Evolutionary conservation across 371 early-diverging fungal genomes (phyloP).

Genomic region (Mortierella sp.): DNA sequence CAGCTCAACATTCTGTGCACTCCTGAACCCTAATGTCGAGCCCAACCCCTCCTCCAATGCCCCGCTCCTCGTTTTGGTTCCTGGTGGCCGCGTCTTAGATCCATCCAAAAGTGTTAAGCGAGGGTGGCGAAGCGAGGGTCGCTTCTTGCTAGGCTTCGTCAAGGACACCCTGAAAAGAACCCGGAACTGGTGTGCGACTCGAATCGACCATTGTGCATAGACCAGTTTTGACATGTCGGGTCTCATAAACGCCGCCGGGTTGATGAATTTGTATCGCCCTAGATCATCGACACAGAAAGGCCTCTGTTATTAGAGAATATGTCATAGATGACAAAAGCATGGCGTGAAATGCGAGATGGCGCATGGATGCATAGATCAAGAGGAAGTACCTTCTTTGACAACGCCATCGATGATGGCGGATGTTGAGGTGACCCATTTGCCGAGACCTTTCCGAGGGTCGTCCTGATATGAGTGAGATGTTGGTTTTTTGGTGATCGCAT

Average conservation of each 20-base stretch:
- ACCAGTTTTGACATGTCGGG: conserved; percentile 30
- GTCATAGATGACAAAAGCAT: no score
- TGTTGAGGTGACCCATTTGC: conserved; percentile 35
- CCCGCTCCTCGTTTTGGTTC: background rate
- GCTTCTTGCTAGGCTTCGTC: background rate
- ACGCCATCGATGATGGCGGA: conserved; percentile 10
- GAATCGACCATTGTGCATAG: conserved; percentile 47
- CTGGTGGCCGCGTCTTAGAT: background rate
- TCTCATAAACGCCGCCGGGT: conserved; percentile 30
- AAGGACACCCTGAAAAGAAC: background rate
- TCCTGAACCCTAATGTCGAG: background rate
- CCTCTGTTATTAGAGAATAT: no score
- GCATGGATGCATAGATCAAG: background rate
- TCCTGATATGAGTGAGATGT: background rate
- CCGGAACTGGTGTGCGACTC: conserved; percentile 16
- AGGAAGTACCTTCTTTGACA: conserved; percentile 38
- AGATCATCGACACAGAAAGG: background rate
- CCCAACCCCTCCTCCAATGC: background rate
- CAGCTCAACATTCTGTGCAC: background rate
- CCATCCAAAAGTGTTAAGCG: background rate
- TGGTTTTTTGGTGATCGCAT: background rate
- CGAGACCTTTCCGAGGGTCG: conserved; percentile 16
- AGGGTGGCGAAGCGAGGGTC: background rate
- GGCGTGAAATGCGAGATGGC: background rate
- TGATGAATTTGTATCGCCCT: conserved; percentile 42